Conservation (phyloP, 495 filamentous ascomycete genomes). For the Lepidopterella palustris region DNA sequence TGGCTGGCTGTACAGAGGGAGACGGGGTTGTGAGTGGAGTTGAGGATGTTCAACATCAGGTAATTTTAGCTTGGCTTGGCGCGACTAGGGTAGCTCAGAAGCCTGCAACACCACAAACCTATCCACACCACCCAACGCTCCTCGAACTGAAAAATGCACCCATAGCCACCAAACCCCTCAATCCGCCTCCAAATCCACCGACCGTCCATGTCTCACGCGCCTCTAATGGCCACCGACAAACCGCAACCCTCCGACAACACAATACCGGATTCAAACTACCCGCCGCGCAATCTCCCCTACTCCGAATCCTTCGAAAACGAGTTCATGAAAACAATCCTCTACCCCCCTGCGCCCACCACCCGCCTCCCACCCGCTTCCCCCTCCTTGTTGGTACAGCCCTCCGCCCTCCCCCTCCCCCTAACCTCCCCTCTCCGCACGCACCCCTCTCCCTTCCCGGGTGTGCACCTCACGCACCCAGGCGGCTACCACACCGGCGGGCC, state of each 20-base stretch:
- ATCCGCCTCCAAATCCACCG: neutral
- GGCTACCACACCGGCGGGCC: constrained; percentile 37
- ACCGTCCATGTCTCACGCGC: constrained; percentile 13
- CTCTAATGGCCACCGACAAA: constrained; percentile 19
- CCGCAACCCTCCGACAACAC: constrained; percentile 13
- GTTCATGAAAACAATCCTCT: constrained; percentile 32
- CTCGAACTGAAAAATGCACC: neutral
- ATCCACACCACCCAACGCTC: neutral
- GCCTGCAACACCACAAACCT: neutral
- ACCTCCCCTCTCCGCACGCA: constrained; percentile 32
- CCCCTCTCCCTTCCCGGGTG: constrained; percentile 30
- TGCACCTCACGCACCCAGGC: constrained; percentile 35
- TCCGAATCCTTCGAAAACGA: constrained; percentile 34
- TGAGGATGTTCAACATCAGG: neutral
- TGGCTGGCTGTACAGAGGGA: constrained; percentile 7
- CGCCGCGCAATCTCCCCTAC: constrained; percentile 28
- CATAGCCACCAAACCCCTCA: neutral
- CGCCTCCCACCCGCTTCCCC: constrained; percentile 4
- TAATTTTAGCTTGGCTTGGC: constrained; percentile 1
- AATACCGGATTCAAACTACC: no score
- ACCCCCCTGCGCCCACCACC: constrained; percentile 7
- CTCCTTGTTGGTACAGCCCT: constrained; percentile 14
- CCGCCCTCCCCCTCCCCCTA: constrained; percentile 34
- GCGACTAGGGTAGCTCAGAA: neutral
- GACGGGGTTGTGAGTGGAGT: neutral